A percentile compares a stretch with the other conserved stretches of the same genome.
Evolutionary conservation across 805 yeast genomes (phyloP).

Genomic region (Maudiozyma serrabonitensis): DNA sequence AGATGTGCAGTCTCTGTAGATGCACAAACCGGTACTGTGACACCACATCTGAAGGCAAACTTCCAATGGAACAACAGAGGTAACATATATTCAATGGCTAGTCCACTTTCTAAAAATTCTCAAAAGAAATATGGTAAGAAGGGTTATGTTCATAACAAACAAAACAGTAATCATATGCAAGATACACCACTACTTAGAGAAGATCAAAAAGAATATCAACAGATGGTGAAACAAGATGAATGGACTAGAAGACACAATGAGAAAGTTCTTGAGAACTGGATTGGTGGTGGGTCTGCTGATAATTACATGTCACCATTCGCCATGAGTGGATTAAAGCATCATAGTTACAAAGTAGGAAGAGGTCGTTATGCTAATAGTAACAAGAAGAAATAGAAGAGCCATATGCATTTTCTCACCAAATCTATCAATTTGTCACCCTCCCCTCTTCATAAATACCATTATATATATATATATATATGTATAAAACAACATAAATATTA

Average conservation of each 20-base stretch:
- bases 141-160: constrained; percentile 66
- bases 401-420: no score
- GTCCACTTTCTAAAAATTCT: constrained; percentile 79
- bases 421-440: no score
- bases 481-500: no score
- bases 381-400: constrained; percentile 25
- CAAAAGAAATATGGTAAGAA: constrained; percentile 65
- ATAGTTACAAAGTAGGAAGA: constrained; percentile 72
- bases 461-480: no score
- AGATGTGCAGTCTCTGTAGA: constrained; percentile 87
- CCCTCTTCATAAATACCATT: no score
- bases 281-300: constrained; percentile 79
- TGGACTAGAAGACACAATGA: constrained; percentile 85
- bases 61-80: constrained; percentile 94
- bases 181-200: constrained; percentile 51
- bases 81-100: constrained; percentile 66
- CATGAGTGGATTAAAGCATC: constrained; percentile 46
- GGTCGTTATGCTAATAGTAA: constrained; percentile 73
- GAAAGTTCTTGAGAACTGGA: constrained; percentile 75
- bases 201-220: constrained; percentile 89
- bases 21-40: constrained; percentile 66
- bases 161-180: constrained; percentile 31
- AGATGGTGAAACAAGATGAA: constrained; percentile 77
- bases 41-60: constrained; percentile 81
- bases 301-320: constrained; percentile 84